phyloP scores from a whole-genome alignment of 106 monocot genomes.

The Dendrobium catenatum region DNA sequence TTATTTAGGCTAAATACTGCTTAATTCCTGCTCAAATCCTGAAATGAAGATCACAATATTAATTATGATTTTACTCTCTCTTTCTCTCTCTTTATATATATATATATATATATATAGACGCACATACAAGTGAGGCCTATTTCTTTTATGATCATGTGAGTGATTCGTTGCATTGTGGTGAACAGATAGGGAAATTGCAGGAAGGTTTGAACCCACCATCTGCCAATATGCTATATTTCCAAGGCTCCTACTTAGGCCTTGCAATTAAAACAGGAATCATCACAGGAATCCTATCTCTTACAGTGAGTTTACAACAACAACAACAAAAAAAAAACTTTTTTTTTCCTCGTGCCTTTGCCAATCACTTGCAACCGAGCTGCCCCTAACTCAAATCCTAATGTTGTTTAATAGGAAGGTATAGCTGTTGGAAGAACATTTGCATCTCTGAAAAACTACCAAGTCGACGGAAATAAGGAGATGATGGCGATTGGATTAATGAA shows the following conservation, averaged over 20 bases:
- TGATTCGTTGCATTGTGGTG: background rate
- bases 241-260: slow-evolving; percentile 41
- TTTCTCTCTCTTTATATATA: no score
- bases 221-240: slow-evolving; percentile 59
- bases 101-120: no score
- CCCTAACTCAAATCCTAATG: background rate
- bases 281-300: slow-evolving; percentile 78
- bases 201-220: slow-evolving; percentile 87
- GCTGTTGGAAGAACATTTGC: slow-evolving; percentile 97
- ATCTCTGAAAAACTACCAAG: slow-evolving; percentile 80
- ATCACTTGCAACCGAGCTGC: no score
- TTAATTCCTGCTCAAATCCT: no score
- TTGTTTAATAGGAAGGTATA: slow-evolving; percentile 65
- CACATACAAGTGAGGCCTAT: background rate
- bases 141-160: no score
- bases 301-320: slow-evolving; percentile 14
- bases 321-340: background rate
- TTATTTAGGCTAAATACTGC: no score
- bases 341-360: background rate
- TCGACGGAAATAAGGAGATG: slow-evolving; percentile 98
- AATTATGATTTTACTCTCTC: no score
- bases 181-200: slow-evolving; percentile 73
- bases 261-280: slow-evolving; percentile 76
- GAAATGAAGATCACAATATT: no score
- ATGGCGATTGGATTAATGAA: slow-evolving; percentile 93